Evolutionary conservation across 1,139 yeast species (phyloP).

Genomic region (Taphrina wiesneri): DNA sequence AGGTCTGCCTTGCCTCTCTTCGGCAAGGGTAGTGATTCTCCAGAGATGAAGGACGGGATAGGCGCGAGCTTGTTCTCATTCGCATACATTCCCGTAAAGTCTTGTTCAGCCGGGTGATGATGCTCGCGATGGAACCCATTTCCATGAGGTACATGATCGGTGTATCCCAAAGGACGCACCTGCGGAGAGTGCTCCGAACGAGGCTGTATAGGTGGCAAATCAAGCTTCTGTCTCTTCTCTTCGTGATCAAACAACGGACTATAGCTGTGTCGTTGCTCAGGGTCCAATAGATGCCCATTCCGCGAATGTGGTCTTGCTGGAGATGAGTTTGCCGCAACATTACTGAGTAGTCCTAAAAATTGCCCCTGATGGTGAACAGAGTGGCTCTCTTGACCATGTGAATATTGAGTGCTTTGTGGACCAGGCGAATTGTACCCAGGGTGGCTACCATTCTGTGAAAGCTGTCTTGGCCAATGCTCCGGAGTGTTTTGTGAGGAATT

Average conservation of each 20-base stretch:
- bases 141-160: neutral
- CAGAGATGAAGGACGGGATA: conserved; percentile 13
- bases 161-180: conserved; percentile 7
- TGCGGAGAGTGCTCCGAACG: conserved; percentile 18
- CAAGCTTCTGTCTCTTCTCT: conserved; percentile 14
- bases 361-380: conserved; percentile 16
- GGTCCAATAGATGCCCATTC: neutral
- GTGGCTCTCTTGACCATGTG: neutral
- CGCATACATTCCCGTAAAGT: conserved; percentile 15
- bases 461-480: conserved; percentile 14
- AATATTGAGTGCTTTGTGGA: neutral
- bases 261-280: conserved; percentile 4
- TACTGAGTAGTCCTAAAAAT: conserved; percentile 19
- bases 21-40: conserved; percentile 14
- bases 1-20: conserved; percentile 10
- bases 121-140: conserved; percentile 5
- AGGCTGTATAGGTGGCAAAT: conserved; percentile 15
- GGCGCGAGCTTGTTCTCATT: conserved; percentile 19
- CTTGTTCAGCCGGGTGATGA: conserved; percentile 11
- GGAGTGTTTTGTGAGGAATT: conserved; percentile 3
- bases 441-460: conserved; percentile 3
- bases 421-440: conserved; percentile 10
- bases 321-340: conserved; percentile 19
- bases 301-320: conserved; percentile 17
- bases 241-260: conserved; percentile 20